Evolutionary conservation across 768 basidiomycete genomes (phyloP), one percentile per base, ranked within the genome.

Genomic region (Calocybe cyanea): DNA sequence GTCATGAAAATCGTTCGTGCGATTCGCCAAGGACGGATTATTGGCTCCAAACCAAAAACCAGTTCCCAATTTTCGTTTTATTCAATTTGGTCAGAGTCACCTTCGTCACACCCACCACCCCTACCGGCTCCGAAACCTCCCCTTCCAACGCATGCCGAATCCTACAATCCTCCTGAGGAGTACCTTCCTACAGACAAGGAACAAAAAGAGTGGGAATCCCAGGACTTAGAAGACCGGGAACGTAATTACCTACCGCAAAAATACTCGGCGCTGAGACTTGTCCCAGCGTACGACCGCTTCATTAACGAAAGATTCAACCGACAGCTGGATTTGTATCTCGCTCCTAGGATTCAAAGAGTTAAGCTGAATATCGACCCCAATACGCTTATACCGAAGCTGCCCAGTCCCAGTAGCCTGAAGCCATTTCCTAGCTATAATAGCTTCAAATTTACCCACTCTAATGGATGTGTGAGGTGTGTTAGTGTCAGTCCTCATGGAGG

Each of bases 1-100:
- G 82, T 99, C 54, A 94, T 99, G 92, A 99, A 98, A 78, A 97
- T 98, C 50, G 94, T 99, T 50, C 92, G 94, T 38, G 95, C 95
- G 4, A 98, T 99, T 58, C 83, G 96, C 7, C 85, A 93, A 72
- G 96, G 96, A 25, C 86, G 90, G 34, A 99, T 99, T 52, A 60
- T 92, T 6, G 89, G 93, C 23, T 83, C 87, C 51, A 95, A 92
- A 66, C 89, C 93, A 11, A 88, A 81, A 66, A 77, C 77, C n/a
- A 70, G 74, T 4, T 72, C 76, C 28, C 78, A 81, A 66, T 78
- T 77, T 34, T 78, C 81, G 49, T 84, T 92, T 54, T 95, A 92
- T 63, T 73, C 85, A 13, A 87, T 99, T 48, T 99, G 96, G 96
- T 83, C 83, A 24, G 82, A 89, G 52, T 72, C 79, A 14, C 73